Percentiles rank a stretch among this genome's conserved stretches.
Evolutionary conservation across 108 stramenopile genomes (phyloP).

Genomic region (Pelagomonas calceolata): DNA sequence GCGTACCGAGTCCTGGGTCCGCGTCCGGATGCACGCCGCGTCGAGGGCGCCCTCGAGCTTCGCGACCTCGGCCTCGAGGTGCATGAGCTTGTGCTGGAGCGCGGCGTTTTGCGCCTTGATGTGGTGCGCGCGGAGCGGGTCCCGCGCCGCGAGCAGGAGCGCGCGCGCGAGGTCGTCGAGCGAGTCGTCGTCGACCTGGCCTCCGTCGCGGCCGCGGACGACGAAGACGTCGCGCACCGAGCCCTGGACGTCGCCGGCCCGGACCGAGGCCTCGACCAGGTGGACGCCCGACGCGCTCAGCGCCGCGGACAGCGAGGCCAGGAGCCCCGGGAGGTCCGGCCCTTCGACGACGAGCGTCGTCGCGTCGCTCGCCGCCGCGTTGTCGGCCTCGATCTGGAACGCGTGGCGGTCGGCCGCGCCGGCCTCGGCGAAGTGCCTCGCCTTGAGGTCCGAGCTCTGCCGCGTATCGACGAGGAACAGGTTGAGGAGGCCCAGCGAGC

Average conservation of each 20-base stretch:
- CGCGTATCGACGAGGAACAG: slow-evolving; percentile 61
- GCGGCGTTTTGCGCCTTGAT: slow-evolving; percentile 25
- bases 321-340: slow-evolving; percentile 56
- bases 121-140: slow-evolving; percentile 36
- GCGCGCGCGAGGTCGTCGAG: slow-evolving; percentile 36
- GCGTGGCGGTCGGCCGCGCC: slow-evolving; percentile 46
- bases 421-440: slow-evolving; percentile 44
- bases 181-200: slow-evolving; percentile 48
- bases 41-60: too few species aligned
- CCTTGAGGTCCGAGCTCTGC: slow-evolving; percentile 40
- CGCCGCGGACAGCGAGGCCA: slow-evolving; percentile 50
- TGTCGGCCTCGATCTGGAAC: slow-evolving; percentile 52
- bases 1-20: too few species aligned
- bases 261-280: too few species aligned
- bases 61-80: too few species aligned
- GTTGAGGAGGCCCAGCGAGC: slow-evolving; percentile 65
- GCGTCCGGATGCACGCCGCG: too few species aligned
- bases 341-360: slow-evolving; percentile 46
- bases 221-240: too few species aligned
- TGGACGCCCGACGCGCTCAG: slow-evolving; percentile 12
- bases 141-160: slow-evolving; percentile 43
- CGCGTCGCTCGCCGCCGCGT: slow-evolving; percentile 32
- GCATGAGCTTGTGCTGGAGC: too few species aligned
- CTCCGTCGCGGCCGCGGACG: too few species aligned
- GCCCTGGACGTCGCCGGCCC: too few species aligned